These are phyloP conservation scores for Parmelia sp. DNA, from an alignment of 495 filamentous ascomycete species.

Conservation along the genomic window DNA sequence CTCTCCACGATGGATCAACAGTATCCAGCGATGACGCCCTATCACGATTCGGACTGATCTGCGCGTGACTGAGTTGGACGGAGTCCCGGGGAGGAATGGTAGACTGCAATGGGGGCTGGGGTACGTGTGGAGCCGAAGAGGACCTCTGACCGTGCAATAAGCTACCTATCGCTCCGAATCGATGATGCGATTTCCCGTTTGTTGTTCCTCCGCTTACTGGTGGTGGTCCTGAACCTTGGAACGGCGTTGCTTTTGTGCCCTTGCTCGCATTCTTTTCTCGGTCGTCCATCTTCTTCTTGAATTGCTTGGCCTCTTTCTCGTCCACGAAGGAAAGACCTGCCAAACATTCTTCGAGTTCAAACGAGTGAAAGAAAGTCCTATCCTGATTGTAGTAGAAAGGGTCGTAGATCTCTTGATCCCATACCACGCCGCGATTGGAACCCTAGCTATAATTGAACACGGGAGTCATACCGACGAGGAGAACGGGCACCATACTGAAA, in stretches of 20 bases:
- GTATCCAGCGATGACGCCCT: slow-evolving; percentile 67
- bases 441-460: slow-evolving; percentile 44
- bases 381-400: slow-evolving; percentile 92
- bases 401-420: slow-evolving; percentile 98
- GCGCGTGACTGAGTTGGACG: slow-evolving; percentile 24
- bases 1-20: slow-evolving; percentile 75
- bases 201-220: slow-evolving; percentile 36
- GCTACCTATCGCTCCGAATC: slow-evolving; percentile 56
- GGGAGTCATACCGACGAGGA: background rate
- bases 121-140: slow-evolving; percentile 48
- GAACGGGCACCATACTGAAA: slow-evolving; percentile 62
- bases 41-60: slow-evolving; percentile 28
- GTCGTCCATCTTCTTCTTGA: slow-evolving; percentile 91
- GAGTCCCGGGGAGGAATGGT: slow-evolving; percentile 31
- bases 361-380: slow-evolving; percentile 93
- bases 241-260: slow-evolving; percentile 69
- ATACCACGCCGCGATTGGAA: slow-evolving; percentile 80
- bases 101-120: slow-evolving; percentile 39
- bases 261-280: slow-evolving; percentile 90
- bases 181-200: slow-evolving; percentile 42
- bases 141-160: slow-evolving; percentile 64
- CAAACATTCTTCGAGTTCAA: slow-evolving; percentile 86
- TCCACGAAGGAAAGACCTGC: slow-evolving; percentile 88
- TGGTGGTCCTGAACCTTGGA: slow-evolving; percentile 47
- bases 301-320: slow-evolving; percentile 92